Percentiles rank a stretch among this genome's conserved stretches.
phyloP scores from a whole-genome alignment of 2,329 filamentous ascomycete genomes.

The Gaeumannomyces sp. region DNA sequence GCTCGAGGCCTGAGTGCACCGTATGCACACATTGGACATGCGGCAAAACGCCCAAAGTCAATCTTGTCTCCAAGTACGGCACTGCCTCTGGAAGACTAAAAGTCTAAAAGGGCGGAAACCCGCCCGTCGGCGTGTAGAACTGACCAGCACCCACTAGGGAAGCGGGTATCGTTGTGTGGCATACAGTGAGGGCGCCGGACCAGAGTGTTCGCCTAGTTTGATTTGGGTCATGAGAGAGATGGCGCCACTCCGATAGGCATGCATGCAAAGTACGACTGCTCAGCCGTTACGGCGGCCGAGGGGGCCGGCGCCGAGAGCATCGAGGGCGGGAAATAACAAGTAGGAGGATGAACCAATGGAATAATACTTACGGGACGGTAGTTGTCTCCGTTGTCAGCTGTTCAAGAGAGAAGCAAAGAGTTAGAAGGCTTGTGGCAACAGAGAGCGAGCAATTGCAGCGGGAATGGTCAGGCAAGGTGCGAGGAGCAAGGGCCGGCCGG shows the following conservation, averaged over 20 bases:
- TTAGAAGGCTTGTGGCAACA: slow-evolving; percentile 15
- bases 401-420: slow-evolving; percentile 22
- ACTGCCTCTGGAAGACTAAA: background rate
- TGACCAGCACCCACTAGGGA: background rate
- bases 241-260: background rate
- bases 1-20: background rate
- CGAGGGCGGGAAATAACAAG: slow-evolving; percentile 1
- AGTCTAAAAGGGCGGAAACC: background rate
- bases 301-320: background rate
- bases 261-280: background rate
- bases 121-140: background rate
- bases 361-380: slow-evolving; percentile 51
- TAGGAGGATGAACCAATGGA: slow-evolving; percentile 8
- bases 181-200: background rate
- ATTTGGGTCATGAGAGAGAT: background rate
- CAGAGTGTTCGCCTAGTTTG: background rate
- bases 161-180: background rate
- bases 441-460: background rate
- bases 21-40: background rate
- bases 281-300: background rate
- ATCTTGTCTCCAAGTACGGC: background rate
- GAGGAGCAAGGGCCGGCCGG: slow-evolving; percentile 14
- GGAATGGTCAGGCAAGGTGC: background rate
- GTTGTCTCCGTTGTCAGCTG: slow-evolving; percentile 55
- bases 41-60: background rate